These are phyloP conservation scores for Lipomyces chichibuensis DNA, from an alignment of 805 yeast species.

Conservation along the genomic window DNA sequence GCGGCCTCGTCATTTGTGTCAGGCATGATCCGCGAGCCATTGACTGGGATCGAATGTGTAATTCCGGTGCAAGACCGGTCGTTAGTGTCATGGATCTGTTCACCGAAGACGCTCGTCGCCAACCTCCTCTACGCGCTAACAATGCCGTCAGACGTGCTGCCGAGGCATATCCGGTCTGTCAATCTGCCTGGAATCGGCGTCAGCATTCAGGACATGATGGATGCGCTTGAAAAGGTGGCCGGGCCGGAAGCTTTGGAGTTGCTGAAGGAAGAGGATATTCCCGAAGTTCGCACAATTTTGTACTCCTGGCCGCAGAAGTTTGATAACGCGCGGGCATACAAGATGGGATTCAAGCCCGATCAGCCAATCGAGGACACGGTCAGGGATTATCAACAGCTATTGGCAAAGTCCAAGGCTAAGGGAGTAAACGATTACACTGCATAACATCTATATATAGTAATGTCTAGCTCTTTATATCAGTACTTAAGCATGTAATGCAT, in stretches of 20 bases:
- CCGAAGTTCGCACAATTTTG: constrained; percentile 30
- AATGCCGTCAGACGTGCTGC: constrained; percentile 17
- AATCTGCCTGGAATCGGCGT: constrained; percentile 38
- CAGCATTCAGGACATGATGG: constrained; percentile 38
- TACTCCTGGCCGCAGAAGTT: constrained; percentile 36
- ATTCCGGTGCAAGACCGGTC: constrained; percentile 33
- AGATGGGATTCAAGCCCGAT: constrained; percentile 20
- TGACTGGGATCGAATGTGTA: constrained; percentile 29
- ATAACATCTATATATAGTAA: neutral
- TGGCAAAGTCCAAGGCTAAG: neutral
- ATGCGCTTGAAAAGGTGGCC: constrained; percentile 35
- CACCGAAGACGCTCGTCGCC: constrained; percentile 32
- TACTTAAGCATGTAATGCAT: too few relatives aligned
- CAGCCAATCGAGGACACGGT: constrained; percentile 23
- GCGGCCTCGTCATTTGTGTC: constrained; percentile 40
- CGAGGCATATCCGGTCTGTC: constrained; percentile 28
- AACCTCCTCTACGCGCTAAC: constrained; percentile 34
- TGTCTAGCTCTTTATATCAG: too few relatives aligned
- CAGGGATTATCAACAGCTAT: constrained; percentile 6
- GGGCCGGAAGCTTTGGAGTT: constrained; percentile 29
- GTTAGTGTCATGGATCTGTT: constrained; percentile 35
- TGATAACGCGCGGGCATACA: constrained; percentile 27
- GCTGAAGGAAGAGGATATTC: constrained; percentile 29
- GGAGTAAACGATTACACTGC: neutral
- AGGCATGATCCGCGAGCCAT: constrained; percentile 39